These are phyloP conservation scores for Saccharomyces hybrid DNA, from an alignment of 1,139 yeast genomes.

Conservation along the genomic window DNA sequence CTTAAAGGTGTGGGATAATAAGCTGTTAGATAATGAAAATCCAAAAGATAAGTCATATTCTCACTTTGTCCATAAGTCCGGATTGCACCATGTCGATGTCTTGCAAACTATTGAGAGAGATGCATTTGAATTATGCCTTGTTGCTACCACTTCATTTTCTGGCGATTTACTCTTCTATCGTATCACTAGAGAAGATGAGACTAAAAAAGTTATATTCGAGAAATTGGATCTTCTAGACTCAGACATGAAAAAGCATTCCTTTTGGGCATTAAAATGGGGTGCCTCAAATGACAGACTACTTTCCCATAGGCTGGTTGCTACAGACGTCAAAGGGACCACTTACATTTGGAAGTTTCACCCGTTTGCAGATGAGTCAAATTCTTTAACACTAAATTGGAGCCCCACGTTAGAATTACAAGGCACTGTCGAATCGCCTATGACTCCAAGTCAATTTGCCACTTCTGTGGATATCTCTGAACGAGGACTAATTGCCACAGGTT, in stretches of 20 bases:
- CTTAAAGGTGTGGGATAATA: constrained; percentile 71
- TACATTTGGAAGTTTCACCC: constrained; percentile 40
- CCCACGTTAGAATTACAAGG: constrained; percentile 34
- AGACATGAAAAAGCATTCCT: constrained; percentile 25
- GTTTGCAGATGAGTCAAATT: constrained; percentile 14
- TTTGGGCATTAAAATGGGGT: constrained; percentile 39
- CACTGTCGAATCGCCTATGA: neutral
- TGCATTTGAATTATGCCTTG: constrained; percentile 39
- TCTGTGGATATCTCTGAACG: constrained; percentile 43
- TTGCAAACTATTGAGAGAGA: constrained; percentile 42
- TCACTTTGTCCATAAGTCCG: constrained; percentile 46
- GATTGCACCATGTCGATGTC: constrained; percentile 69
- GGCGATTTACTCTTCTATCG: constrained; percentile 46
- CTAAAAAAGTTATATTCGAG: neutral
- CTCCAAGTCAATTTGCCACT: constrained; percentile 42
- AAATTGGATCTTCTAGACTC: constrained; percentile 20
- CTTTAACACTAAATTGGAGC: constrained; percentile 1
- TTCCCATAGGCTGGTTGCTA: constrained; percentile 46
- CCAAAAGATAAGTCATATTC: constrained; percentile 39
- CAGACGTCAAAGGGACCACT: constrained; percentile 51
- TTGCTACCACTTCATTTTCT: constrained; percentile 56
- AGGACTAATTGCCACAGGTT: constrained; percentile 67
- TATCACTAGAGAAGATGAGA: constrained; percentile 23
- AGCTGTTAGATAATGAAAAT: constrained; percentile 42
- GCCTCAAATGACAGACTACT: constrained; percentile 43